Evolutionary conservation across 176 grass and related monocot species (phyloP).

Genomic region (Triticum turgidum): DNA sequence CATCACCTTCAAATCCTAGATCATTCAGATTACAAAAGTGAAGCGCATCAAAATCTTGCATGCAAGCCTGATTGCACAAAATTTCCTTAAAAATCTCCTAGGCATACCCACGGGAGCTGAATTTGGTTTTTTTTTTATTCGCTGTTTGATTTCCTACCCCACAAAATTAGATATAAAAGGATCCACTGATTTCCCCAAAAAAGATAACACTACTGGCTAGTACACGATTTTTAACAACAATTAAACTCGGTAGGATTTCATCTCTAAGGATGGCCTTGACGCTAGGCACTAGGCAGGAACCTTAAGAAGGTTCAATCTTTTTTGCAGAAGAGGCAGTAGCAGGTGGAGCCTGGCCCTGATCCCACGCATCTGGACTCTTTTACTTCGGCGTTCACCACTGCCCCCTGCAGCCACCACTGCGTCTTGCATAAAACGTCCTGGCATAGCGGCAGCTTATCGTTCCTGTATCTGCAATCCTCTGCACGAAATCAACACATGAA

Average conservation of each 20-base stretch:
- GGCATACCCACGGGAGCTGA: too few relatives aligned
- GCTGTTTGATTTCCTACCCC: too few relatives aligned
- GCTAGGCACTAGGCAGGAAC: background rate
- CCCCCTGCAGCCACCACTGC: background rate
- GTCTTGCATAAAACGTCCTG: background rate
- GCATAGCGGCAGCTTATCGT: background rate
- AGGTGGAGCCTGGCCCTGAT: background rate
- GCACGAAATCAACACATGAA: background rate
- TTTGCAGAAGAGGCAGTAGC: background rate
- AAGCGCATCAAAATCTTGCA: too few relatives aligned
- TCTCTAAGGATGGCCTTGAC: background rate
- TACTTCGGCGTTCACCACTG: background rate
- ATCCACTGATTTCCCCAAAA: too few relatives aligned
- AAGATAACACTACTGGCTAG: too few relatives aligned
- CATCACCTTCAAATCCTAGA: too few relatives aligned
- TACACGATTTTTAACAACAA: too few relatives aligned
- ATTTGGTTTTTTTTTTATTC: too few relatives aligned
- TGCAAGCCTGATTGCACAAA: too few relatives aligned
- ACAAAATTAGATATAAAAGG: too few relatives aligned
- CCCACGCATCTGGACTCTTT: background rate
- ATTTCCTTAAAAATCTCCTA: too few relatives aligned
- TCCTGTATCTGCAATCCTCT: conserved; percentile 12
- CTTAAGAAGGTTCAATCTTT: background rate
- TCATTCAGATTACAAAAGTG: too few relatives aligned
- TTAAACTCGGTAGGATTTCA: background rate